Base-by-base conservation (phyloP, 2,329 filamentous ascomycete genomes). In the Ophiostoma fasciatum region DNA sequence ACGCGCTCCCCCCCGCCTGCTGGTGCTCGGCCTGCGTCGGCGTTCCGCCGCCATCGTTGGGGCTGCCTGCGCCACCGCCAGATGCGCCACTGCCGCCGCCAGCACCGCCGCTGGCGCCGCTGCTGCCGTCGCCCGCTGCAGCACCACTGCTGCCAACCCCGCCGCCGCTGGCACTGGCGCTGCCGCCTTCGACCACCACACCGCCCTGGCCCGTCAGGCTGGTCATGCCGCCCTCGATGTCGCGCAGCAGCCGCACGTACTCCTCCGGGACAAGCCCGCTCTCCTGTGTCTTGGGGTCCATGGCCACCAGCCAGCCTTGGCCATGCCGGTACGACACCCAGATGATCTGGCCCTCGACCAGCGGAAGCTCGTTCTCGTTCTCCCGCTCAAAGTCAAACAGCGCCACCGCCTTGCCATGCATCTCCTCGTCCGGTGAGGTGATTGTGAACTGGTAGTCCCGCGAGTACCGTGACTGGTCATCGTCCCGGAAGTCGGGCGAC, bases 321-420 rank as follows among this genome's bases (percentile, higher is more conserved):
- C 88, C 88, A 52, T 96, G 87, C 29, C 90, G 73, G 56, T 96
- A 98, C 13, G 84, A 93, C 18, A 98, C 87, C 64, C 90, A 81
- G 38, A 98, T 94, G 39, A 94, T 83, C 52, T 98, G 90, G 6
- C 90, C 90, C 58, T 98, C 90, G 1, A 83, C 77, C 31, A 98
- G 63, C 4, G 85, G 84, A 39, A 98, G 63, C 57, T 98, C 90
- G 52, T 96, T 98, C 54, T 94, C 85, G 54, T 96, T 94, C 57
- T 96, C 88, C 22, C 87, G 74, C 48, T 78, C 78, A 58, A 98
- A 98, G 53, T 94, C 87, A 53, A 94, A 98, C 17, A 98, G 65
- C 7, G 90, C 90, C 20, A 98, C 83, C 10, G 85, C 87, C 54
- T 93, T 94, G 33, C 90, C 90, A 51, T 94, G 87, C 73, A 94